Evolutionary conservation across 1,139 yeast species (phyloP).

Genomic region (Diutina scorzettiae): DNA sequence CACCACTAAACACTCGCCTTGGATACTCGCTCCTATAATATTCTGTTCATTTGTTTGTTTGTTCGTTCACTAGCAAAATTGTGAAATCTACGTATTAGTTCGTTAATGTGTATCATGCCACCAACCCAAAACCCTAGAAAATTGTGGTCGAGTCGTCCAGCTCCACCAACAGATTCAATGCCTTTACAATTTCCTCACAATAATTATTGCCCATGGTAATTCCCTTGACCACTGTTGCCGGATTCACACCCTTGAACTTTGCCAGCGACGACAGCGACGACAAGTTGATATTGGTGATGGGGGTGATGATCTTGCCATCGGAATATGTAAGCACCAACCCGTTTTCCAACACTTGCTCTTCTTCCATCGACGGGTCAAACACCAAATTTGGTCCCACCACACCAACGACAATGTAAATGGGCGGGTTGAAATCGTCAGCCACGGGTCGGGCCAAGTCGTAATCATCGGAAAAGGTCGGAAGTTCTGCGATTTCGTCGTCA

Average conservation of each 20-base stretch:
- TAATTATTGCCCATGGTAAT: neutral
- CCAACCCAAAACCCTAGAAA: too few species aligned
- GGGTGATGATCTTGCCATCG: conserved; percentile 50
- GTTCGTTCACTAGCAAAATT: too few species aligned
- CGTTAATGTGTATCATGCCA: too few species aligned
- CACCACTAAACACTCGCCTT: too few species aligned
- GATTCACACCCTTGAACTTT: neutral
- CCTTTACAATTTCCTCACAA: neutral
- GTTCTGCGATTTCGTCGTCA: conserved; percentile 58
- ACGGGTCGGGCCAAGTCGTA: conserved; percentile 44
- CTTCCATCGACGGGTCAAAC: conserved; percentile 77
- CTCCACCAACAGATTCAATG: neutral
- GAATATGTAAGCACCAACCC: conserved; percentile 67
- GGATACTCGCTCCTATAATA: too few species aligned
- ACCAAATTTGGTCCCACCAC: conserved; percentile 55
- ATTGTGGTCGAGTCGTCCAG: neutral
- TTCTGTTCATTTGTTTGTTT: too few species aligned
- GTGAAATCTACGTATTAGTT: too few species aligned
- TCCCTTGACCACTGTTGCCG: neutral
- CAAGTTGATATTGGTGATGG: conserved; percentile 38
- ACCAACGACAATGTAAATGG: conserved; percentile 65
- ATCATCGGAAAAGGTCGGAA: conserved; percentile 85
- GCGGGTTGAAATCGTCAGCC: conserved; percentile 42
- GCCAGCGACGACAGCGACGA: neutral
- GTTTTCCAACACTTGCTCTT: conserved; percentile 77